These are phyloP conservation scores for Mimosa bimucronata DNA, from an alignment of 306 rosid species.

Conservation along the genomic window DNA sequence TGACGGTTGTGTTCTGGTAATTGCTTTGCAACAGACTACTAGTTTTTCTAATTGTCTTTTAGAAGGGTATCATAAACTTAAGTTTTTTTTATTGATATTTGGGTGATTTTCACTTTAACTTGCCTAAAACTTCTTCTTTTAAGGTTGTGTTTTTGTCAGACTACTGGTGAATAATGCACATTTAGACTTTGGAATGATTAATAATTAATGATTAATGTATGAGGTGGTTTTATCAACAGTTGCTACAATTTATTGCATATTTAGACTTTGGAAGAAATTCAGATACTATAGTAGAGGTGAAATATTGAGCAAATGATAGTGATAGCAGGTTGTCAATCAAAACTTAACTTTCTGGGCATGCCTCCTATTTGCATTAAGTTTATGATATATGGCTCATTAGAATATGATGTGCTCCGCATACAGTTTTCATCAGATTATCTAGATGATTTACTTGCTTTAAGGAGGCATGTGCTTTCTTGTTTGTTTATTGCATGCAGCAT, in stretches of 20 bases:
- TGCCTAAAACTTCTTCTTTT: neutral
- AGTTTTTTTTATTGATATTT: neutral
- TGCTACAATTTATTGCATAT: neutral
- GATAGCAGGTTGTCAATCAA: neutral
- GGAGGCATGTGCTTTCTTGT: conserved; percentile 32
- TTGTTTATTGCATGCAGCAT: conserved; percentile 56
- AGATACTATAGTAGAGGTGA: neutral
- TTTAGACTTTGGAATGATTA: too few species aligned
- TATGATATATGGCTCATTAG: neutral
- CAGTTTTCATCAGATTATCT: neutral
- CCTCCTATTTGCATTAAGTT: neutral
- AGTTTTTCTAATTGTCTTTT: neutral
- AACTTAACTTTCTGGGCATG: neutral
- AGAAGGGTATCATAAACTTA: neutral
- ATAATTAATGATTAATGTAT: neutral
- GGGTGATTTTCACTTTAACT: neutral
- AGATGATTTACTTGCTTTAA: conserved; percentile 35
- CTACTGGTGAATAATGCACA: neutral
- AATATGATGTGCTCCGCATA: too few species aligned
- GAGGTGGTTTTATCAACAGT: neutral
- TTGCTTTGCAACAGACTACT: conserved; percentile 18
- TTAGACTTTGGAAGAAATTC: neutral
- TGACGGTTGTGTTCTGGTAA: conserved; percentile 87
- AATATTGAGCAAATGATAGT: neutral
- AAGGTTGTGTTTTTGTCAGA: neutral